Evolutionary conservation across 306 rosid genomes (phyloP), one percentile per base, ranked within the genome.

Genomic region (Albizia julibrissin): DNA sequence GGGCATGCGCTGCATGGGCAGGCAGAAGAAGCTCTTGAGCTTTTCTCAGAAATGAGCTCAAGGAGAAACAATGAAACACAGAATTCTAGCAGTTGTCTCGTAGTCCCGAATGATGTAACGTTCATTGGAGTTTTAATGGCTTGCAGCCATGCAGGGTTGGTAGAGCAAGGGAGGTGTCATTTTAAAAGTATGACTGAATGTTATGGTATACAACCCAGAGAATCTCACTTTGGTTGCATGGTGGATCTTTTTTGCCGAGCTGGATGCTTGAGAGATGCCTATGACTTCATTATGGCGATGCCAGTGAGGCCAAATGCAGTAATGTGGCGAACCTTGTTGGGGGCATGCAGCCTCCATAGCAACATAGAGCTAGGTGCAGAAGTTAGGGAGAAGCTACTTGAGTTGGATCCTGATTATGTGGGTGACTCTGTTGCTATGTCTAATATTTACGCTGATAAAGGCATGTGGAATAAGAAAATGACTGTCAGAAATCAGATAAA

Each of bases 61-160:
- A 44, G 15, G 56, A 68, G 75, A 40, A 75, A 39, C 37, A 76
- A 27, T 84, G 70, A 69, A 64, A 72, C 49, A 10, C n/a, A 7
- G 27, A 77, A 46, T 50, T 49, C 79, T 16, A 72, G 84, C 26
- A 24, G 54, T 29, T 44, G 33, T 69, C 29, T 33, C 29, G 9
- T 85, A 18, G 82, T 62, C 4, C 90, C 92, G 0, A 88, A 89
- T 29, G 91, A 87, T 40, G 89, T 91, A 46, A 91, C 91, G 2
- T 91, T 88, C 82, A 64, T 89, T 18, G 95, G 95, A 81, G 93
- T 89, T 59, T 79, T 89, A 74, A 91, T 89, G 92, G 93, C 95
- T 37, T 91, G 95, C 76, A 91, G 95, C 82, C 93, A 91, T 81
- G 88, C 88, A 3, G 90, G 95, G 39, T 67, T 88, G 85, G 89